These are phyloP conservation scores for Trametes pubescens DNA, from an alignment of 1,284 basidiomycete species.

Conservation along the genomic window DNA sequence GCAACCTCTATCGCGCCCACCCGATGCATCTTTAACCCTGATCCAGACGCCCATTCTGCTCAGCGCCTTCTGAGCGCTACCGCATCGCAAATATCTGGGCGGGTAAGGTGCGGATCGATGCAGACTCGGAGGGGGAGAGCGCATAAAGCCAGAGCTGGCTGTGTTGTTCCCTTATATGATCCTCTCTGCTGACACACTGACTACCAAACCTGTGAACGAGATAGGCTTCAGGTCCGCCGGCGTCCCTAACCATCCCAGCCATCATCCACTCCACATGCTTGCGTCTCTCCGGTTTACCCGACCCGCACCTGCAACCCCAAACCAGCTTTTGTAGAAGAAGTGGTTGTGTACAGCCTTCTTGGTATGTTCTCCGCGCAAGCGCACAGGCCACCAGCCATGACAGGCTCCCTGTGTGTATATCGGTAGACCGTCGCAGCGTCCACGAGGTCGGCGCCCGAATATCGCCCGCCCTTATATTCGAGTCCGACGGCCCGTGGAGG, in stretches of 20 bases:
- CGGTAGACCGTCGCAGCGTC: conserved; percentile 16
- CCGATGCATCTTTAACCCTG: too few species aligned
- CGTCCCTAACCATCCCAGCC: neutral
- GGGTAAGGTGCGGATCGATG: too few species aligned
- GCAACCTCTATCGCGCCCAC: too few species aligned
- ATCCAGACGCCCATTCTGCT: too few species aligned
- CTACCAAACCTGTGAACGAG: neutral
- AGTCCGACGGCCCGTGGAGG: neutral
- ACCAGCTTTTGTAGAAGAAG: neutral
- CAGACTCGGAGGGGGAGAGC: too few species aligned
- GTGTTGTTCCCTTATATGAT: conserved; percentile 11
- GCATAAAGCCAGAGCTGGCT: neutral
- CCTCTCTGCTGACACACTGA: conserved; percentile 13
- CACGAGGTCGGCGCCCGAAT: conserved; percentile 17
- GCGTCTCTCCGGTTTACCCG: neutral
- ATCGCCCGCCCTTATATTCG: conserved; percentile 18
- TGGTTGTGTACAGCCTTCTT: conserved; percentile 11
- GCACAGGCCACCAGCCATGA: conserved; percentile 21
- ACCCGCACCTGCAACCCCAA: neutral
- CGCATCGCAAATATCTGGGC: too few species aligned
- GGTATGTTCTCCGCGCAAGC: conserved; percentile 24
- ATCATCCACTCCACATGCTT: neutral
- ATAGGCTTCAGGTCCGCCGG: neutral
- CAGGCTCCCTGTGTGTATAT: conserved; percentile 22
- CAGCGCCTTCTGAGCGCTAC: too few species aligned